Evolutionary conservation across 257 asterid genomes (phyloP).

Genomic region (Perilla frutescens): DNA sequence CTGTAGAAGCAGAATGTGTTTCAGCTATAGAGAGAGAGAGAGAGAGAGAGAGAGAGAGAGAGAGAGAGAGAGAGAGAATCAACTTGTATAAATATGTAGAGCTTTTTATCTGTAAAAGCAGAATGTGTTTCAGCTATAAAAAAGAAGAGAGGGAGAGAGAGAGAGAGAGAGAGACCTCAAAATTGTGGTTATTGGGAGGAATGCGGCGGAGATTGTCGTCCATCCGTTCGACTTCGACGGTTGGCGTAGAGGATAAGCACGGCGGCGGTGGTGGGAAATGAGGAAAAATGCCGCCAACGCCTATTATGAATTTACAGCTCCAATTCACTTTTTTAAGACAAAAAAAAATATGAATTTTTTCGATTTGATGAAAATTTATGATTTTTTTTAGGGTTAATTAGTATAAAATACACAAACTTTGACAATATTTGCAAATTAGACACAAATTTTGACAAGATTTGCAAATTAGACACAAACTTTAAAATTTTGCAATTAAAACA

Average conservation of each 20-base stretch:
- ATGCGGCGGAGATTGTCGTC: conserved; percentile 25
- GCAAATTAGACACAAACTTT: too few species aligned
- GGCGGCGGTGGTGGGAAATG: not conserved
- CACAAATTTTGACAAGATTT: too few species aligned
- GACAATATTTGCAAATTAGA: too few species aligned
- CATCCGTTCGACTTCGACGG: conserved; percentile 26
- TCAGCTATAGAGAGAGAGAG: too few species aligned
- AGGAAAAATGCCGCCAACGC: conserved; percentile 36
- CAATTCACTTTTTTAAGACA: not conserved
- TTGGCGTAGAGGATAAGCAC: conserved; percentile 49
- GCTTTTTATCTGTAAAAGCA: not conserved
- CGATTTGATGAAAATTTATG: too few species aligned
- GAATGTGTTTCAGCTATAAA: not conserved
- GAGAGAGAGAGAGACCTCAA: conserved; percentile 38
- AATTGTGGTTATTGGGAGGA: conserved; percentile 52
- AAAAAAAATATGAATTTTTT: too few species aligned
- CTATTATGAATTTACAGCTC: conserved; percentile 22
- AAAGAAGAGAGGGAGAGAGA: too few species aligned
- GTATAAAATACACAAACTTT: too few species aligned
- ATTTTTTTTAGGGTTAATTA: too few species aligned
- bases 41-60: too few species aligned
- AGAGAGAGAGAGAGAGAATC: not conserved
- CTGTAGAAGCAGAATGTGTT: not conserved
- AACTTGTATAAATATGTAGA: not conserved
- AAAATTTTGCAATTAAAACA: too few species aligned